Evolutionary conservation across 2,329 filamentous ascomycete genomes (phyloP), one percentile per base, ranked within the genome.

Genomic region (Fusarium sambucinum): DNA sequence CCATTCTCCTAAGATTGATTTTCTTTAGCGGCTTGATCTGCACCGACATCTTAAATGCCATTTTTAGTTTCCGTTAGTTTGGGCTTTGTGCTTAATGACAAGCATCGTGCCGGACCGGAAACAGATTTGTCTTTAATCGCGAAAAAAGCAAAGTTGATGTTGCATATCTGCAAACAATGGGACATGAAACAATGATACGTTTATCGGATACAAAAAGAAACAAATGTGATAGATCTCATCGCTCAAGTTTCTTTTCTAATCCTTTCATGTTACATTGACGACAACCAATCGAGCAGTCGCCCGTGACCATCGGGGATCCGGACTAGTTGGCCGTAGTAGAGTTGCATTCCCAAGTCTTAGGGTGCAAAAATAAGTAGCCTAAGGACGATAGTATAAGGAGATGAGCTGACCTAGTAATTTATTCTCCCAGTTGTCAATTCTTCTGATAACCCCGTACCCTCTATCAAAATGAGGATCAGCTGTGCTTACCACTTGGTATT

Each of bases 381-480:
- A 7, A 25, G 25, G 7, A 25, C 7, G 4, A 7, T 25, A 25
- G 25, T 7, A 25, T 25, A 25, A 25, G 25, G 25, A 25, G 25
- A 25, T 7, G 7, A 25, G 25, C 25, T 25, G 25, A 25, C 25
- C 25, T 25, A 7, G 25, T 25, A 25, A 25, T 25, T 25, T 25
- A n/a, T n/a, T n/a, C n/a, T n/a, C n/a, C n/a, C n/a, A n/a, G n/a
- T n/a, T n/a, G n/a, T n/a, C n/a, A n/a, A n/a, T n/a, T n/a, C n/a
- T n/a, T n/a, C n/a, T n/a, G n/a, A n/a, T n/a, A n/a, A n/a, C n/a
- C n/a, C n/a, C n/a, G n/a, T n/a, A n/a, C n/a, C n/a, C n/a, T n/a
- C n/a, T n/a, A 25, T 40, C 25, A 19, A 40, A 16, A 68, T 68
- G 68, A 44, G 53, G 60, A 68, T 69, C 59, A 55, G 44, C 61